Base-by-base conservation (phyloP, 2,329 filamentous ascomycete genomes). In the Teratosphaeria pseudoeucalypti region DNA sequence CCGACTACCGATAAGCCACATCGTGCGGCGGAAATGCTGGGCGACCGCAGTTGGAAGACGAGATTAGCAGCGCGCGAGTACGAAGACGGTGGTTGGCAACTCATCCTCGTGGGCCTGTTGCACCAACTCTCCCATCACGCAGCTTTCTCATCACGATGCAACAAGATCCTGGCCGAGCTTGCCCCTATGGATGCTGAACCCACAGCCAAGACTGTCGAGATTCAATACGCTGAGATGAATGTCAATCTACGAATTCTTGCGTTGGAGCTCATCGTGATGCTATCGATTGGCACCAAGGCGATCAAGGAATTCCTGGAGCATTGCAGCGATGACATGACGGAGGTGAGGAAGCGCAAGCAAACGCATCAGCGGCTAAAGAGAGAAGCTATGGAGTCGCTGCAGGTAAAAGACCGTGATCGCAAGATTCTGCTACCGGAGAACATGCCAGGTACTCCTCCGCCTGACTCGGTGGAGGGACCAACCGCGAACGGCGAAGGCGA, bases 261-360 rank as follows among this genome's bases (percentile, higher is more conserved):
- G 26, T 79, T 99, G 54, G 88, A 96, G 71, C 87, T 95, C 39
- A 83, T 96, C 59, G 90, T 90, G 72, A 86, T 92, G 78, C 79
- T 97, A 62, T 92, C 89, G 1, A 81, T 92, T 59, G 87, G 91
- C 68, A 96, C 94, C 0, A 92, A 90, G 71, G 86, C 88, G 2
- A 83, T 97, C 65, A 86, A 92, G 57, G 86, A 85, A 16, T 95
- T 95, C 71, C 88, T 99, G 79, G 90, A 96, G 66, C 87, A 92
- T 63, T 95, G 92, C 75, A 90, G 88, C 64, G 89, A 92, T 70
- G 89, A 90, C 58, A 96, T 97, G 92, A 99, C 94, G 1, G 85
- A 86, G 58, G 90, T 95, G 70, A 86, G 94, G 56, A 99, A 99
- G 74, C 89, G 95, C 71, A 96, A 96, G 77, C 96, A 96, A 62